Evolutionary conservation across 441 rosid species (phyloP), one percentile per base, ranked within the genome.

Genomic region (Raphanus hybrid): DNA sequence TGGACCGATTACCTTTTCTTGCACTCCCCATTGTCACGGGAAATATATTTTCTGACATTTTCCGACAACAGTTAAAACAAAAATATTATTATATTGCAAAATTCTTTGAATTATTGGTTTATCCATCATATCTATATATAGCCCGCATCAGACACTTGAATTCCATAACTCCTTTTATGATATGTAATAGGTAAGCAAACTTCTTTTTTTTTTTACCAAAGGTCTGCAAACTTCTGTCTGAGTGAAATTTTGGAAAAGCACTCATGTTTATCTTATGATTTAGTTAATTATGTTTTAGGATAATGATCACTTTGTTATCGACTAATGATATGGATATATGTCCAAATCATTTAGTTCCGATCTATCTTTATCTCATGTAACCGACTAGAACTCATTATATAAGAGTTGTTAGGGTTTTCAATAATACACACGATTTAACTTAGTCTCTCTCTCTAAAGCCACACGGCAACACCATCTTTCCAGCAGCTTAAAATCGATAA

Each of bases 21-120:
- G 67, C 70, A 61, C 65, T 73, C 65, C 43, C 81, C 69, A 48
- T 60, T 61, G 81, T 78, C 81, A 78, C 81, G 81, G 70, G 77
- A 67, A 67, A 34, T 65, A 48, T 67, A 32, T 52, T 71, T 67
- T 67, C 73, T 72, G 77, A 78, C 77, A 78, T 35, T 72, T 67
- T 59, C 45, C 8, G 54, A 77, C 67, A 71, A 45, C 45, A 71
- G n/a, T 29, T 62, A 32, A 26, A 26, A n/a, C 6, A 20, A 5
- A 34, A 8, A 41, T 55, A 23, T 23, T 23, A 23, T 23, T 23
- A 8, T 65, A 26, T 34, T 71, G 16, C 64, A 75, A 20, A 18
- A 8, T 18, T 32, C 54, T 45, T 3, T 43, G n/a, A 12, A 37
- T 2, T 65, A 55, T 4, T 23, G 58, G 43, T 74, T 29, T 10